These are phyloP conservation scores for Rosa hybrid DNA, from an alignment of 331 rosid species.

Conservation along the genomic window DNA sequence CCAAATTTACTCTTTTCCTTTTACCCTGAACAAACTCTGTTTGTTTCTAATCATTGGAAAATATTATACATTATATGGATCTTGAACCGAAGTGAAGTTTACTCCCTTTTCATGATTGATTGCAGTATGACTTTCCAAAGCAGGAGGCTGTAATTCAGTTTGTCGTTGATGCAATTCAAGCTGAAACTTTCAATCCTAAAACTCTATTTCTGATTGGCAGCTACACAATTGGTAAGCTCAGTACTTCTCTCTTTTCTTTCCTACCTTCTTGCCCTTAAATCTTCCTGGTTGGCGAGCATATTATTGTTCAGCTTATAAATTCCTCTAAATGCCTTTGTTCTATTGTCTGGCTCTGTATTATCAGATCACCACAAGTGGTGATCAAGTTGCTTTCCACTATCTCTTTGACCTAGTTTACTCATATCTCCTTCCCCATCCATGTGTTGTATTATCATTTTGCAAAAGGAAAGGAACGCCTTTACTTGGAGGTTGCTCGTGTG, in stretches of 20 bases:
- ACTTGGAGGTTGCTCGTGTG: conserved; percentile 92
- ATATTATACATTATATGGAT: not conserved
- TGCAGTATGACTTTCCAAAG: conserved; percentile 95
- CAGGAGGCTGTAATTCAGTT: conserved; percentile 94
- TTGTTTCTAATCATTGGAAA: not conserved
- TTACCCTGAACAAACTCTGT: not conserved
- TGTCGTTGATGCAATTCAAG: conserved; percentile 89
- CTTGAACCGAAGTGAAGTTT: conserved; percentile 13
- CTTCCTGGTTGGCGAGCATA: conserved; percentile 11
- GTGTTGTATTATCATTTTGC: conserved; percentile 3
- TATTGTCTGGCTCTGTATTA: conserved; percentile 1
- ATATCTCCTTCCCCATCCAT: not conserved
- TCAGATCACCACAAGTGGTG: conserved; percentile 1
- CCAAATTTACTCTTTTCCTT: not conserved
- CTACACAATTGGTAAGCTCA: conserved; percentile 82
- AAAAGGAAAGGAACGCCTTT: conserved; percentile 89
- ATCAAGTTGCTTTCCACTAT: not conserved
- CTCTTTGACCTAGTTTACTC: not conserved
- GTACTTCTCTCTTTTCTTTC: conserved; percentile 18
- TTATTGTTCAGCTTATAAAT: not conserved
- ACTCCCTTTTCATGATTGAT: conserved; percentile 26
- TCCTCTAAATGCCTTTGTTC: not conserved
- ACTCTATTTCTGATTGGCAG: conserved; percentile 94
- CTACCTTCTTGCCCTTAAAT: conserved; percentile 7
- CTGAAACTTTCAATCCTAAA: conserved; percentile 84